A percentile compares a stretch with the other conserved stretches of the same genome.
Conservation (phyloP, 192 early-diverging fungal species). For the Coemansia sp. region DNA sequence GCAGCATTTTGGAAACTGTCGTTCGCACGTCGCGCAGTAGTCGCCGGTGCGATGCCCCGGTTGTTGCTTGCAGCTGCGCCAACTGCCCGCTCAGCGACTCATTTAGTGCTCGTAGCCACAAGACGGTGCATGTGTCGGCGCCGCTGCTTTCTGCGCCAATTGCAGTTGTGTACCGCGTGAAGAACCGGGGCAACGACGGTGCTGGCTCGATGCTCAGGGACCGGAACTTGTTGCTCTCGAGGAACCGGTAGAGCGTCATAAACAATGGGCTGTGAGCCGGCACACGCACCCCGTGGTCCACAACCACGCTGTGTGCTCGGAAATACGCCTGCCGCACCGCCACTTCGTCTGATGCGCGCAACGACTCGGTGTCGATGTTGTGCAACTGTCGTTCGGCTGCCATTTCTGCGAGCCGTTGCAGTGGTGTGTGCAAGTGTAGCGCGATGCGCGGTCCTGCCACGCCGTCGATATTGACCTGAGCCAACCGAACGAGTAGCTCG, state of each 20-base stretch:
- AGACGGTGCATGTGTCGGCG: constrained; percentile 34
- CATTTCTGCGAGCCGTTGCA: constrained; percentile 21
- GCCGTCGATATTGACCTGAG: constrained; percentile 44
- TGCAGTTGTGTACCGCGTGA: constrained; percentile 36
- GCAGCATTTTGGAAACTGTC: constrained; percentile 49
- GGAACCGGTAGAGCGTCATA: constrained; percentile 33
- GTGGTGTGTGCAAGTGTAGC: constrained; percentile 7
- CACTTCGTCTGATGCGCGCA: constrained; percentile 23
- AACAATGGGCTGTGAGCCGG: constrained; percentile 22
- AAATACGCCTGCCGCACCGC: constrained; percentile 35
- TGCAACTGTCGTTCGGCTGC: constrained; percentile 23
- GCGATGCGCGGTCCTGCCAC: constrained; percentile 34
- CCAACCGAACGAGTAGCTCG: constrained; percentile 17
- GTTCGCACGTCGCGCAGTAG: constrained; percentile 32
- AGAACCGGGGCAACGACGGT: constrained; percentile 49
- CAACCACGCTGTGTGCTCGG: constrained; percentile 26
- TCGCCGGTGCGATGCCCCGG: constrained; percentile 10
- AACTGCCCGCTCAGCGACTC: constrained; percentile 24
- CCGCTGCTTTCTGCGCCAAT: constrained; percentile 15
- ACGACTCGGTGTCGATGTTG: constrained; percentile 1
- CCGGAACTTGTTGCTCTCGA: constrained; percentile 33
- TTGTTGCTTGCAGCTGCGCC: constrained; percentile 17
- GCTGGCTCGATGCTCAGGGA: constrained; percentile 50
- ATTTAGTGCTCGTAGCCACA: constrained; percentile 44
- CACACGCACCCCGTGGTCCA: constrained; percentile 12